Conservation (phyloP, 2,329 filamentous ascomycete genomes). For the Stagonosporopsis cucurbitacearum region DNA sequence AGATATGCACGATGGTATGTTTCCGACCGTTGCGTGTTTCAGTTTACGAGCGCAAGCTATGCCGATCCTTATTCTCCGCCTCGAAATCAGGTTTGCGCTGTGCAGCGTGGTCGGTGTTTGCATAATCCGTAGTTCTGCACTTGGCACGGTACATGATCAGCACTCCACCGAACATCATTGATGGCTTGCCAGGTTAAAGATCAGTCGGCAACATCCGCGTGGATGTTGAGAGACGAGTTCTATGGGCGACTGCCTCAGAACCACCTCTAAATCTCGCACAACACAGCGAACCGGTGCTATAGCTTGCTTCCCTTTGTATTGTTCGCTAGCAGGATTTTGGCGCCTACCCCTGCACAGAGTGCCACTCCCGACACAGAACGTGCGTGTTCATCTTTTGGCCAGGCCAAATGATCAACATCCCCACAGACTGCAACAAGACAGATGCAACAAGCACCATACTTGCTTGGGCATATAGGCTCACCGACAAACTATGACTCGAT, state of each 20-base stretch:
- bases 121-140: not conserved
- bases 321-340: too few species aligned
- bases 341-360: not conserved
- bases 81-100: not conserved
- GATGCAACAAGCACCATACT: not conserved
- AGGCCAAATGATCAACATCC: not conserved
- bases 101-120: not conserved
- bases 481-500: not conserved
- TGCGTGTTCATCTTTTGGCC: not conserved
- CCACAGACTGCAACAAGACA: not conserved
- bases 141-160: not conserved
- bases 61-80: not conserved
- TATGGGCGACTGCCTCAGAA: not conserved
- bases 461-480: not conserved
- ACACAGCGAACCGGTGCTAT: too few species aligned
- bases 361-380: too few species aligned
- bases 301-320: too few species aligned
- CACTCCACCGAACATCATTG: too few species aligned
- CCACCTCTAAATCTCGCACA: too few species aligned
- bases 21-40: constrained; percentile 12
- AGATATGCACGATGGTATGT: constrained; percentile 6
- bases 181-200: not conserved
- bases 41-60: constrained; percentile 1
- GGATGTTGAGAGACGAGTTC: not conserved
- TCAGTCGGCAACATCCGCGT: not conserved